Evolutionary conservation across 345 rosid genomes (phyloP).

Genomic region (Sisymbrium altissimum): DNA sequence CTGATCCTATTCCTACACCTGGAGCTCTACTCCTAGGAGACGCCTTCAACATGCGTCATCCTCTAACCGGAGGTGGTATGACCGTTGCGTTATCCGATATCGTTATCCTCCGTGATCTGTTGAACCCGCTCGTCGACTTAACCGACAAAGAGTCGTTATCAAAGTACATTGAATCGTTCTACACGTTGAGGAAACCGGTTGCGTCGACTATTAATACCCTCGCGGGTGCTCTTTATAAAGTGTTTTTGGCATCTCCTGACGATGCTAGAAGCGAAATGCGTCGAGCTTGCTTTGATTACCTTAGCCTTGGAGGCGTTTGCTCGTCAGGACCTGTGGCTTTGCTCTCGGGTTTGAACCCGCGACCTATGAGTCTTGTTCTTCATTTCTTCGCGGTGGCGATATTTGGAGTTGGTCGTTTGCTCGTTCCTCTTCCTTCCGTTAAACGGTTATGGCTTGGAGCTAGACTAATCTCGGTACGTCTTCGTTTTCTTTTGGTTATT

Average conservation of each 20-base stretch:
- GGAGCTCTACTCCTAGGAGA: conserved; percentile 53
- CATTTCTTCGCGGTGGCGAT: conserved; percentile 58
- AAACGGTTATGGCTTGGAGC: conserved; percentile 47
- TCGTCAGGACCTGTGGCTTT: conserved; percentile 50
- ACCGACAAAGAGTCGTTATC: conserved; percentile 37
- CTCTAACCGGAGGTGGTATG: conserved; percentile 59
- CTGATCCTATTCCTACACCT: conserved; percentile 47
- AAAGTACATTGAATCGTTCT: conserved; percentile 50
- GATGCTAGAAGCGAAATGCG: conserved; percentile 53
- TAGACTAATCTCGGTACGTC: conserved; percentile 44
- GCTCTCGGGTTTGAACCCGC: conserved; percentile 54
- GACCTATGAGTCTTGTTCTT: conserved; percentile 46
- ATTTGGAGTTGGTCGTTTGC: conserved; percentile 52
- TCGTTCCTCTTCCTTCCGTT: conserved; percentile 50
- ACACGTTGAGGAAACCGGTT: conserved; percentile 59
- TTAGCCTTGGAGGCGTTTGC: conserved; percentile 51
- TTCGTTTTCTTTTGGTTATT: background rate
- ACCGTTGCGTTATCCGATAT: conserved; percentile 53
- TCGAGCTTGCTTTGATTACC: conserved; percentile 53
- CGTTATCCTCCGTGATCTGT: conserved; percentile 45
- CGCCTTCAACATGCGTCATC: conserved; percentile 59
- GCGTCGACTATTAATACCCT: conserved; percentile 58
- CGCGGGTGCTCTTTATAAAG: conserved; percentile 54
- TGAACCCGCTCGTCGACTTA: conserved; percentile 36
- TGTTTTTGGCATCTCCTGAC: conserved; percentile 46